Conservation (phyloP, 495 filamentous ascomycete species). For the Halenospora varia region DNA sequence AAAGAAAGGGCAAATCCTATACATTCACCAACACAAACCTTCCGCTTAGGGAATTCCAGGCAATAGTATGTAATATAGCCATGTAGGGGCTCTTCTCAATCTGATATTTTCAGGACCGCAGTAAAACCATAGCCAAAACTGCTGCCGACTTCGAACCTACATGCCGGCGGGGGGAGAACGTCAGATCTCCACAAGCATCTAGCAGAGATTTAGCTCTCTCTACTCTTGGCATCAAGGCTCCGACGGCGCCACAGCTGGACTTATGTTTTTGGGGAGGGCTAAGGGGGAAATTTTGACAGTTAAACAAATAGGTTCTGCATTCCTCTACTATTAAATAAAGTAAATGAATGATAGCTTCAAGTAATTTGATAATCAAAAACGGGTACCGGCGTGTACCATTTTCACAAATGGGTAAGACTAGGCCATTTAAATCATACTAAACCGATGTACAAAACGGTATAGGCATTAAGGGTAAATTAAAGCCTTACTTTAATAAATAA, state of each 20-base stretch:
- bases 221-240: conserved; percentile 3
- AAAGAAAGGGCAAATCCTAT: conserved; percentile 13
- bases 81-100: background rate
- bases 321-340: background rate
- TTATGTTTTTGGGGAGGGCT: background rate
- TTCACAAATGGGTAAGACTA: background rate
- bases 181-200: background rate
- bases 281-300: background rate
- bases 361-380: background rate
- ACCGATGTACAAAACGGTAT: background rate
- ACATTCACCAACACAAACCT: conserved; percentile 7
- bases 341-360: background rate
- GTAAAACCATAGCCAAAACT: conserved; percentile 4
- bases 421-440: background rate
- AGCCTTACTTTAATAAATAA: background rate
- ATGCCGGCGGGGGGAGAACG: background rate
- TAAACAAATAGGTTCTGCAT: background rate
- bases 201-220: background rate
- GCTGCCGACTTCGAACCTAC: conserved; percentile 1
- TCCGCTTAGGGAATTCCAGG: background rate
- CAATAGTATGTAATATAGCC: background rate
- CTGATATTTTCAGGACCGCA: conserved; percentile 5
- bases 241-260: background rate
- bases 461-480: background rate
- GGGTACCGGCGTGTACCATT: background rate